A percentile compares a stretch with the other conserved stretches of the same genome.
Conservation (phyloP, 2,329 filamentous ascomycete genomes). For the Phialophora chinensis region DNA sequence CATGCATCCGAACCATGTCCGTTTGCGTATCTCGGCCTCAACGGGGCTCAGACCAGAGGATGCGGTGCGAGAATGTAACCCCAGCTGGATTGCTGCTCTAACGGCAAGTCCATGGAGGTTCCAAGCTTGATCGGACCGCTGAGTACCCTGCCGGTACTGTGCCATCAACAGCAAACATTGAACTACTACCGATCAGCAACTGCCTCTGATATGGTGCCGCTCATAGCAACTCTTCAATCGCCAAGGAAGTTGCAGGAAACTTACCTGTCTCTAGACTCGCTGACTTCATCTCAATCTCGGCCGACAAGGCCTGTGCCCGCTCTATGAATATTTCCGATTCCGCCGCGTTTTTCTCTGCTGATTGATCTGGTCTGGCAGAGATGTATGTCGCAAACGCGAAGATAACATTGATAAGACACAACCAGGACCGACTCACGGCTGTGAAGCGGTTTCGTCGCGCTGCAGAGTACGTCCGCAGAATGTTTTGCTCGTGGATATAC, state of each 20-base stretch:
- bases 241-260: neutral
- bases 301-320: conserved; percentile 31
- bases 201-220: too few relatives aligned
- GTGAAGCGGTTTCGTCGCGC: conserved; percentile 35
- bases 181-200: conserved; percentile 19
- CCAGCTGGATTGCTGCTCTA: conserved; percentile 32
- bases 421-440: conserved; percentile 42
- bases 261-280: conserved; percentile 33
- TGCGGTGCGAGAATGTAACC: conserved; percentile 28
- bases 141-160: conserved; percentile 34
- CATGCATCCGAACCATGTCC: conserved; percentile 35
- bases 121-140: conserved; percentile 34
- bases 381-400: conserved; percentile 42
- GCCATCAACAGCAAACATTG: conserved; percentile 35
- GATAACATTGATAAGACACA: conserved; percentile 44
- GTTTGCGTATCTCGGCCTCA: conserved; percentile 32
- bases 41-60: conserved; percentile 21
- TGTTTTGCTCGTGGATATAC: conserved; percentile 41
- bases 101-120: conserved; percentile 33
- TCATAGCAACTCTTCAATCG: neutral
- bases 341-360: conserved; percentile 33
- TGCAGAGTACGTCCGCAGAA: conserved; percentile 42
- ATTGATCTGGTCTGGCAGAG: conserved; percentile 30
- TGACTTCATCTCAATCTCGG: conserved; percentile 34
- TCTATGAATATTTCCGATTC: conserved; percentile 35